These are phyloP conservation scores for Neoscytalidium dimidiatum DNA, from an alignment of 2,329 filamentous ascomycete species.

Conservation along the genomic window DNA sequence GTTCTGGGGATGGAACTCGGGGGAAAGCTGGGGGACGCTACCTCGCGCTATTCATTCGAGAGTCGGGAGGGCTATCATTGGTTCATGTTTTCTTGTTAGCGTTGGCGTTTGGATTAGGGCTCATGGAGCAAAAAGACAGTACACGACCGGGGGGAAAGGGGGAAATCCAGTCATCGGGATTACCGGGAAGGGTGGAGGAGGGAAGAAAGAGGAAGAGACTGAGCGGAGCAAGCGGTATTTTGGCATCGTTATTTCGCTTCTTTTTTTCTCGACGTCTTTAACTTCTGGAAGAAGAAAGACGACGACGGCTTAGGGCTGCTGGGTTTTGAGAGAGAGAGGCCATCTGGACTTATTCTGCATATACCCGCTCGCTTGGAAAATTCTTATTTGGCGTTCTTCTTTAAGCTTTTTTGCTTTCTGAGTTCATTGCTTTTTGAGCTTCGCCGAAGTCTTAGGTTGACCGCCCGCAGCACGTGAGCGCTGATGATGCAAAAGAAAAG, in stretches of 20 bases:
- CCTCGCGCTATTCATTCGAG: neutral
- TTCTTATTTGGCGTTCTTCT: conserved; percentile 2
- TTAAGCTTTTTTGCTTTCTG: neutral
- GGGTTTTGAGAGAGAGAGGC: no score
- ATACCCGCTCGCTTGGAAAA: conserved; percentile 15
- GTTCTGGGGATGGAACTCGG: neutral
- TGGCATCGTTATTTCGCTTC: neutral
- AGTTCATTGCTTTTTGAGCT: neutral
- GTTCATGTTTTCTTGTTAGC: neutral
- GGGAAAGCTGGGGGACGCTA: neutral
- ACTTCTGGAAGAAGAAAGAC: neutral
- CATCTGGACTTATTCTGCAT: conserved; percentile 8
- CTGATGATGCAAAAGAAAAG: neutral
- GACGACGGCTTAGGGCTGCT: neutral
- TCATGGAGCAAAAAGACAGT: neutral
- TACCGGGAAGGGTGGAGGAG: neutral
- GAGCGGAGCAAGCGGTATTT: neutral
- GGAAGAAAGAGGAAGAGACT: neutral
- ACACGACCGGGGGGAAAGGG: neutral
- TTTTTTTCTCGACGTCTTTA: neutral
- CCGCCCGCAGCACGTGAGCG: neutral
- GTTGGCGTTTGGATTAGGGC: conserved; percentile 12
- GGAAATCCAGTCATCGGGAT: neutral
- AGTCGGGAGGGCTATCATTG: neutral
- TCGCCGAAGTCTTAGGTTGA: no score